phyloP scores from a whole-genome alignment of 2,329 filamentous ascomycete genomes.

The Ophiostoma ips region DNA sequence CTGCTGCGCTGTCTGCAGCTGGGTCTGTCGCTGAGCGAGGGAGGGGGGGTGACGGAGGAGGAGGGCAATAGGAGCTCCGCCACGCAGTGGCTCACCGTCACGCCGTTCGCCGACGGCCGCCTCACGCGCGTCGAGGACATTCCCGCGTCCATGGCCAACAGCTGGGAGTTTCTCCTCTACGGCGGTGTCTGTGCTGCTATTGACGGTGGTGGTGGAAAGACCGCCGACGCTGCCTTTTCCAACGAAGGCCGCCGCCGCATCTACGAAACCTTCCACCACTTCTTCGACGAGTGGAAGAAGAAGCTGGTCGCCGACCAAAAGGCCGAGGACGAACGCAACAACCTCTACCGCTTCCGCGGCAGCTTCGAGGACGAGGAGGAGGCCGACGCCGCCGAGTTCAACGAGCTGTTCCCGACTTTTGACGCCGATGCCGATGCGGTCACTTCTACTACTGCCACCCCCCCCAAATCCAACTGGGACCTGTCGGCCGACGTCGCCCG shows the following conservation, averaged over 20 bases:
- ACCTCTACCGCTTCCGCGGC: slow-evolving; percentile 73
- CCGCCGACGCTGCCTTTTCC: slow-evolving; percentile 30
- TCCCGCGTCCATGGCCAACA: slow-evolving; percentile 17
- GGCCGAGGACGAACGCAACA: slow-evolving; percentile 57
- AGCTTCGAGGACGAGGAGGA: slow-evolving; percentile 64
- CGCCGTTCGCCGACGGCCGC: slow-evolving; percentile 43
- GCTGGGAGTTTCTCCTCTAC: slow-evolving; percentile 37
- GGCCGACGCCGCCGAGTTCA: slow-evolving; percentile 58
- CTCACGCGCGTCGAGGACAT: slow-evolving; percentile 18
- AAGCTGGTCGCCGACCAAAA: slow-evolving; percentile 64
- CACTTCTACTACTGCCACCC: slow-evolving; percentile 25
- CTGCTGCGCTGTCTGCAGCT: slow-evolving; percentile 68
- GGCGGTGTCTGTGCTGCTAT: slow-evolving; percentile 31
- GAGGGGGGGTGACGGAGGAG: slow-evolving; percentile 23
- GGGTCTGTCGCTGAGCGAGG: slow-evolving; percentile 51
- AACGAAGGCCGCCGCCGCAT: slow-evolving; percentile 36
- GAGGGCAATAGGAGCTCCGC: slow-evolving; percentile 11
- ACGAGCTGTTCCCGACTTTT: slow-evolving; percentile 66
- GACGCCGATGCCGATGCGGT: background rate
- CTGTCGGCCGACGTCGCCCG: slow-evolving; percentile 48
- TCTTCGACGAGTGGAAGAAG: slow-evolving; percentile 70
- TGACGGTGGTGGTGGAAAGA: slow-evolving; percentile 29
- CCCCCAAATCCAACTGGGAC: slow-evolving; percentile 27
- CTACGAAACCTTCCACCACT: slow-evolving; percentile 52
- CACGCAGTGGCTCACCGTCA: slow-evolving; percentile 28